These are phyloP conservation scores for Collybia mongolica DNA, from an alignment of 768 basidiomycete genomes.

Conservation along the genomic window DNA sequence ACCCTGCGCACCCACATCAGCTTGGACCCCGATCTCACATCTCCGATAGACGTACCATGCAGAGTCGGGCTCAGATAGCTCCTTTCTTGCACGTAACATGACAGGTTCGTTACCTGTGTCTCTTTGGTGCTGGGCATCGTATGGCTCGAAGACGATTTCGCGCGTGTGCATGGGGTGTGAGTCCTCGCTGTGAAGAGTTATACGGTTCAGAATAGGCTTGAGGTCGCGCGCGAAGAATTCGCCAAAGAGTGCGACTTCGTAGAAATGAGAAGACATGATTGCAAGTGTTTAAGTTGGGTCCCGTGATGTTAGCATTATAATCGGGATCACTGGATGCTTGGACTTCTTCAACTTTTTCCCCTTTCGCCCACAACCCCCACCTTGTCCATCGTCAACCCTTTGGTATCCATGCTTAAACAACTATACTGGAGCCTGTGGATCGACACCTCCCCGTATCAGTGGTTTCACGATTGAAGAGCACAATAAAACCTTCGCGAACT, in stretches of 20 bases:
- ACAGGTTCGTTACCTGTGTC: conserved; percentile 66
- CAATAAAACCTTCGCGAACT: too few relatives aligned
- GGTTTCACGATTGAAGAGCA: too few relatives aligned
- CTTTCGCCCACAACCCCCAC: too few relatives aligned
- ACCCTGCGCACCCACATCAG: conserved; percentile 42
- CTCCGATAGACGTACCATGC: conserved; percentile 51
- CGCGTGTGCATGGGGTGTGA: conserved; percentile 70
- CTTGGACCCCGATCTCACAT: not conserved
- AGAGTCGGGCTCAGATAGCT: conserved; percentile 58
- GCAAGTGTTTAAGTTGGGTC: not conserved
- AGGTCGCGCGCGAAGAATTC: conserved; percentile 80
- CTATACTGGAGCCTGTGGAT: too few relatives aligned
- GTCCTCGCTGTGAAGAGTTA: conserved; percentile 80
- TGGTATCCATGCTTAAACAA: too few relatives aligned
- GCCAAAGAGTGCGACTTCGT: conserved; percentile 82
- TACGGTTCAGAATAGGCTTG: conserved; percentile 73
- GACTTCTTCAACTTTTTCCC: too few relatives aligned
- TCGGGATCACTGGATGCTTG: too few relatives aligned
- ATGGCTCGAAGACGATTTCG: conserved; percentile 81
- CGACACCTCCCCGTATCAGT: too few relatives aligned
- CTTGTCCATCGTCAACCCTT: too few relatives aligned
- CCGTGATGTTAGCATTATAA: too few relatives aligned
- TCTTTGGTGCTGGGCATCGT: conserved; percentile 62
- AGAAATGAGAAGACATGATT: conserved; percentile 56
- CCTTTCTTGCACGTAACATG: conserved; percentile 72